Conservation (phyloP, 768 basidiomycete species). For the Leccinum disarticulatum region DNA sequence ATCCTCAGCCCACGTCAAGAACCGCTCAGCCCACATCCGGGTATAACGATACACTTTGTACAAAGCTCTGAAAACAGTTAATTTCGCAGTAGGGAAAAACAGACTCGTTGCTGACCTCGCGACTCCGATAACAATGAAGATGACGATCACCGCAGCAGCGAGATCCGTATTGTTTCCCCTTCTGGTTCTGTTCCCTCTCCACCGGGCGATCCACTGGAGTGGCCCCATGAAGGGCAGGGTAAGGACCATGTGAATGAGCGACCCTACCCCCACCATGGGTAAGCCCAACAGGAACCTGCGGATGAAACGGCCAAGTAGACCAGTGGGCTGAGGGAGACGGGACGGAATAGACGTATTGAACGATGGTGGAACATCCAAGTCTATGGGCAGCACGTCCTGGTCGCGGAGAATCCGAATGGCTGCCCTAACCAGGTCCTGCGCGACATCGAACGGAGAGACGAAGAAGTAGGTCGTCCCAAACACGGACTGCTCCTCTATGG, state of each 20-base stretch:
- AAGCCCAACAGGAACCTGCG: slow-evolving; percentile 76
- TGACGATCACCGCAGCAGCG: slow-evolving; percentile 62
- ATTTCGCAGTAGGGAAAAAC: not conserved
- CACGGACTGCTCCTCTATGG: slow-evolving; percentile 54
- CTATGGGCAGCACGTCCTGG: slow-evolving; percentile 42
- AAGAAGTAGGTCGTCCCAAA: slow-evolving; percentile 38
- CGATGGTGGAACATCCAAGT: slow-evolving; percentile 16
- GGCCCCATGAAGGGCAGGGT: slow-evolving; percentile 65
- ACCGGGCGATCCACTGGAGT: slow-evolving; percentile 68
- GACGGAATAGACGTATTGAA: slow-evolving; percentile 21
- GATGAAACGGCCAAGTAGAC: slow-evolving; percentile 55
- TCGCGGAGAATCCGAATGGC: slow-evolving; percentile 63
- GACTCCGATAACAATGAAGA: slow-evolving; percentile 60
- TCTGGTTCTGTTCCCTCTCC: slow-evolving; percentile 52
- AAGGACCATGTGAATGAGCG: slow-evolving; percentile 69
- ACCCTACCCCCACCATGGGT: slow-evolving; percentile 75
- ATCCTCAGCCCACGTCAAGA: slow-evolving; percentile 73
- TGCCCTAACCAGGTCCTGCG: slow-evolving; percentile 59
- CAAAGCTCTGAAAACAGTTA: slow-evolving; percentile 51
- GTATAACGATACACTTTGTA: slow-evolving; percentile 69
- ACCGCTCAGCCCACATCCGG: slow-evolving; percentile 53
- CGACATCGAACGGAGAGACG: slow-evolving; percentile 56
- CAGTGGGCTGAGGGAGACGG: slow-evolving; percentile 34
- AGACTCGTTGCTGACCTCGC: slow-evolving; percentile 47
- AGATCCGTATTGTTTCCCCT: slow-evolving; percentile 60